Evolutionary conservation across 1,284 basidiomycete species (phyloP), one percentile per base, ranked within the genome.

Genomic region (Puccinia triticina): DNA sequence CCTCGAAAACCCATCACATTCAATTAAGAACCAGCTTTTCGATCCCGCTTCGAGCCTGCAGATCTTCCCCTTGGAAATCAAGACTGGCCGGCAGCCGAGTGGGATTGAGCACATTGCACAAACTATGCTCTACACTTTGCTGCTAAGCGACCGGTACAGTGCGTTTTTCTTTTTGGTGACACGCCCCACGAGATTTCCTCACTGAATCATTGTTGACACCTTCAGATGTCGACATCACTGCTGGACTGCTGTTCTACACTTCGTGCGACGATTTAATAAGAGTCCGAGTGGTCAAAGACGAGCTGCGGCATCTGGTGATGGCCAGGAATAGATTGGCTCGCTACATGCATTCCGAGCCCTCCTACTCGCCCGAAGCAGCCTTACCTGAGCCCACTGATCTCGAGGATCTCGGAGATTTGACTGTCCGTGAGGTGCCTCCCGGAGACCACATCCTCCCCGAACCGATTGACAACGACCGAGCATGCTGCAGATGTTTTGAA

Each of bases 31-130:
- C 18, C 37, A 21, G 50, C 78, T 29, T 69, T 76, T 40, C 61
- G 83, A 55, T 61, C 37, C 16, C 1, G 3, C 26, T 29, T 48
- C 71, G 8, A 11, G 48, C 29, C 40, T 43, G 14, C 61, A 57
- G 23, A 55, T 82, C 46, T 92, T 85, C 94, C 87, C 96, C 1
- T 91, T 99, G 71, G 97, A 99, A 87, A 94, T 99, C 88, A 99
- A 99, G 88, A 99, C 96, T 0, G 96, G 97, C 0, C 89, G 92
- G 75, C 87, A 92, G 0, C 88, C 91, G 40, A 91, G 91, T 16
- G 91, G 92, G 1, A 91, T 96, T 90, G 94, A 96, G 84, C 97
- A 99, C 87, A 92, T 95, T 61, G 97, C 97, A 0, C 96, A 99
- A 88, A 99, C 97, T 0, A 96, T 98, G 92, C 88, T 99, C 8